phyloP scores from a whole-genome alignment of 2,329 filamentous ascomycete species.

The Botrytis tulipae region DNA sequence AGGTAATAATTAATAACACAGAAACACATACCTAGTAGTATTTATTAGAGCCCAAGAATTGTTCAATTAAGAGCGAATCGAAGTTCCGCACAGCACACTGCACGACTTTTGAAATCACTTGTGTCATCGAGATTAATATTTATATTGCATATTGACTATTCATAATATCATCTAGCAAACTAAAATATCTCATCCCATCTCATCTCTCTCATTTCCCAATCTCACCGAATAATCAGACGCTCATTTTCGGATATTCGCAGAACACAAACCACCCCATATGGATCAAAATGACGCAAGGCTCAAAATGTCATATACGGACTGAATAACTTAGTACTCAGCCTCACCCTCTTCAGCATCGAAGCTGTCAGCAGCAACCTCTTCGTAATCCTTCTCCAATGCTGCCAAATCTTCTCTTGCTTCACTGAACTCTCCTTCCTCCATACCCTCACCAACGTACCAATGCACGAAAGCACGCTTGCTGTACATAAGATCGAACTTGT shows the following conservation, averaged over 20 bases:
- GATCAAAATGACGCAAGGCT: conserved; percentile 16
- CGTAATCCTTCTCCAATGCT: conserved; percentile 63
- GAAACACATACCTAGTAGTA: not conserved
- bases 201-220: conserved; percentile 2
- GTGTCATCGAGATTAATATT: not conserved
- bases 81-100: not conserved
- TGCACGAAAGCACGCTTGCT: conserved; percentile 68
- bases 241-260: conserved; percentile 22
- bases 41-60: not conserved
- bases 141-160: conserved; percentile 9
- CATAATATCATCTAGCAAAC: conserved; percentile 17
- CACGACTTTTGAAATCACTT: too few relatives aligned
- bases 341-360: conserved; percentile 50
- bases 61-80: not conserved
- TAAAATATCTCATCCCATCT: conserved; percentile 9
- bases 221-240: conserved; percentile 18
- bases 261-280: conserved; percentile 18
- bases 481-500: conserved; percentile 71
- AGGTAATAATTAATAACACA: not conserved
- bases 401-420: conserved; percentile 66
- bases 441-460: conserved; percentile 69
- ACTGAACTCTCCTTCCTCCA: conserved; percentile 68
- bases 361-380: conserved; percentile 58
- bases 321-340: conserved; percentile 40
- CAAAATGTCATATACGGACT: conserved; percentile 6